Evolutionary conservation across 257 asterid species (phyloP).

Genomic region (Primulina tabacum): DNA sequence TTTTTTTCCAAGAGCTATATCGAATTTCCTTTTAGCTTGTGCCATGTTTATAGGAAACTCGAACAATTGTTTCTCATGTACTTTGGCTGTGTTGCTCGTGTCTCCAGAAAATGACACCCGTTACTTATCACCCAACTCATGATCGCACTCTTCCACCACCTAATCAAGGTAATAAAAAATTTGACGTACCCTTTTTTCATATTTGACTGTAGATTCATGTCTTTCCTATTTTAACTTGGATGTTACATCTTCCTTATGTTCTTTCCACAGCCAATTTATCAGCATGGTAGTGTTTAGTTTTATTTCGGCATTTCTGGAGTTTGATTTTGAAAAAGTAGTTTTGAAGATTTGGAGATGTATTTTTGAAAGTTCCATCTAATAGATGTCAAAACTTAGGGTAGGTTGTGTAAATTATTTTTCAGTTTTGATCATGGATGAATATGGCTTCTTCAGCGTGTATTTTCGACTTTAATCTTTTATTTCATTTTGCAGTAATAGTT

Average conservation of each 20-base stretch:
- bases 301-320: slow-evolving; percentile 8
- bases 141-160: slow-evolving; percentile 48
- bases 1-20: slow-evolving; percentile 8
- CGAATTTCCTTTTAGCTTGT: slow-evolving; percentile 13
- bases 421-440: neutral
- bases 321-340: neutral
- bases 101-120: slow-evolving; percentile 42
- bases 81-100: slow-evolving; percentile 14
- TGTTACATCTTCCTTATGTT: neutral
- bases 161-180: slow-evolving; percentile 38
- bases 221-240: neutral
- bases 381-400: neutral
- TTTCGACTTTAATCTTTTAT: neutral
- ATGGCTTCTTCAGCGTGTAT: neutral
- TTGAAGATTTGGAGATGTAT: neutral
- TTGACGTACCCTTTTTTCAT: neutral
- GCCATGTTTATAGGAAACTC: slow-evolving; percentile 9
- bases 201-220: neutral
- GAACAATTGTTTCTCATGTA: neutral
- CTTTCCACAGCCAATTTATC: neutral
- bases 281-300: neutral
- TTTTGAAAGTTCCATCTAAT: neutral
- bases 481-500: slow-evolving; percentile 28
- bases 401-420: neutral
- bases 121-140: slow-evolving; percentile 45